Evolutionary conservation across 2,329 filamentous ascomycete genomes (phyloP), one percentile per base, ranked within the genome.

Genomic region (Thelonectria olida): DNA sequence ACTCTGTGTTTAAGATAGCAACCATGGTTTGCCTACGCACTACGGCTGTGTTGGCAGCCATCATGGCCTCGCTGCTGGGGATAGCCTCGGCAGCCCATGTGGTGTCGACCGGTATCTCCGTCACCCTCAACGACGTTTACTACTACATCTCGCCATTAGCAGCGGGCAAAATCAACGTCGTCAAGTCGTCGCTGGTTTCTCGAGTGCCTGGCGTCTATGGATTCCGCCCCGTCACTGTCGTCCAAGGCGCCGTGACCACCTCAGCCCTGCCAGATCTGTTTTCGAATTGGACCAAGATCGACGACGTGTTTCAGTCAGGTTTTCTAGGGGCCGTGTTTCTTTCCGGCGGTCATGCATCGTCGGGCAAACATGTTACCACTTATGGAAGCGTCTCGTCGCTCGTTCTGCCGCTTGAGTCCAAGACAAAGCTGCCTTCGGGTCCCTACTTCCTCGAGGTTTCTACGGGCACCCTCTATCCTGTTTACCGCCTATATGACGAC

Each of bases 91-190:
- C 28, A 7, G 28, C 28, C 28, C 28, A 31, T 12, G 10, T 36
- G 5, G 36, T 23, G 38, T 53, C 50, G 2, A 42, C 38, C 19
- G 50, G 50, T 10, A 2, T 53, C 3, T 53, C 50, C 27, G 25
- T 53, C 12, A 53, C 36, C 2, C 50, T 53, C 4, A 44, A 53
- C 27, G 25, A 44, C 19, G 50, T 44, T 12, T 42, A 53, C 34
- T 53, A 53, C 25, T 53, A 42, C 50, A 17, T 53, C 25, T 44
- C 50, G 13, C 50, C 50, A 4, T 44, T 28, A 9, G 25, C 50
- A 28, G 31, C 23, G 7, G 50, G 50, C 1, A 53, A 41, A 15
- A n/a, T 44, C 22, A 44, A 23, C 15, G 23, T 15, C 19, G 25
- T 27, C 8, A 17, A 44, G 8, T 42, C 36, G 3, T 41, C 36